These are phyloP conservation scores for Lobosporangium transversale DNA, from an alignment of 192 early-diverging fungal genomes.

Conservation along the genomic window DNA sequence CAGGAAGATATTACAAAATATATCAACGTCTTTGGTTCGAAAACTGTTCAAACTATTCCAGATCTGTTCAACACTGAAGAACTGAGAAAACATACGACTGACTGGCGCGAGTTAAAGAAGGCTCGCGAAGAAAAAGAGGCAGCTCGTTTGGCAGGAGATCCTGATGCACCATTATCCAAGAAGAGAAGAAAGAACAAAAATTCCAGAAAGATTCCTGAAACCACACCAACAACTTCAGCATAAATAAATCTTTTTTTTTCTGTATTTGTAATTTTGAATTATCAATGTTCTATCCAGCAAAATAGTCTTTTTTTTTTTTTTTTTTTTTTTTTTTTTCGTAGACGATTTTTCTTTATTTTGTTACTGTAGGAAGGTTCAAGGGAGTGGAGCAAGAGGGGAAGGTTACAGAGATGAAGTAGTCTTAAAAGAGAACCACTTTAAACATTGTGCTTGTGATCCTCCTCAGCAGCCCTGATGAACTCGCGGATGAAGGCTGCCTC, in stretches of 20 bases:
- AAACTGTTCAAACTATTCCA: constrained; percentile 52
- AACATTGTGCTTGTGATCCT: constrained; percentile 47
- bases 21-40: constrained; percentile 51
- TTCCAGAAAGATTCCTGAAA: constrained; percentile 48
- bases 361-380: too few relatives aligned
- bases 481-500: constrained; percentile 55
- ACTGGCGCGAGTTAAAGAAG: constrained; percentile 53
- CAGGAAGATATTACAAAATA: constrained; percentile 45
- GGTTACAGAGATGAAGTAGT: not conserved
- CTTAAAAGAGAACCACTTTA: constrained; percentile 4
- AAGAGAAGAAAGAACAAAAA: constrained; percentile 54
- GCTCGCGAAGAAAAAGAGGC: constrained; percentile 54
- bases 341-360: too few relatives aligned
- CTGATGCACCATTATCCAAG: constrained; percentile 37
- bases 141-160: constrained; percentile 29
- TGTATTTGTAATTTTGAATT: too few relatives aligned
- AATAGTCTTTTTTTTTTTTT: too few relatives aligned
- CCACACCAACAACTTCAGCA: not conserved
- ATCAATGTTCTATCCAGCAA: too few relatives aligned
- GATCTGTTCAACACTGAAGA: constrained; percentile 59
- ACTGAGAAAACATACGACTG: constrained; percentile 57
- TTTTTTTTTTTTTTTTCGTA: too few relatives aligned
- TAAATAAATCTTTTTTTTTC: too few relatives aligned
- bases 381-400: not conserved
- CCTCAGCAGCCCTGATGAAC: constrained; percentile 55